These are phyloP conservation scores for Penicillium psychrosexuale DNA, from an alignment of 2,329 filamentous ascomycete species.

Conservation along the genomic window DNA sequence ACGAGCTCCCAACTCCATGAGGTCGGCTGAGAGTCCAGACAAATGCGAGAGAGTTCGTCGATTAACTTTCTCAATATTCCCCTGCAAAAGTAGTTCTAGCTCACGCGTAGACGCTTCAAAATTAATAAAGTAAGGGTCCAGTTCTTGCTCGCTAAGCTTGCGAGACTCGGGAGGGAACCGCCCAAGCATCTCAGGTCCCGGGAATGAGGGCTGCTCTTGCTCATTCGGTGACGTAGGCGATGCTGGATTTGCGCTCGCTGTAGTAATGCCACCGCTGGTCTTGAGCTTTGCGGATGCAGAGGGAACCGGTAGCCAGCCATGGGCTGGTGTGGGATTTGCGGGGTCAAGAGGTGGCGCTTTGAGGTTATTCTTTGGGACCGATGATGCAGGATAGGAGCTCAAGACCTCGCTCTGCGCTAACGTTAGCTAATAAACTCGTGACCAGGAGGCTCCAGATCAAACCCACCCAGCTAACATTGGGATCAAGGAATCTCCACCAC, in stretches of 20 bases:
- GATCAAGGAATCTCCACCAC: constrained; percentile 96
- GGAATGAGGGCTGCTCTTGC: constrained; percentile 55
- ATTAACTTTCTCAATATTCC: constrained; percentile 96
- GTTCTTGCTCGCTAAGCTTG: constrained; percentile 77
- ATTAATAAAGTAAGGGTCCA: constrained; percentile 93
- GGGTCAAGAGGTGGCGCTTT: constrained; percentile 94
- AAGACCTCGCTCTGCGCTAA: constrained; percentile 78
- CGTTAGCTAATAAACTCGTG: constrained; percentile 23
- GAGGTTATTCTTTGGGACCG: constrained; percentile 88
- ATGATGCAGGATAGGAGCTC: constrained; percentile 82
- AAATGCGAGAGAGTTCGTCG: constrained; percentile 82
- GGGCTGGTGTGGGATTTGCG: constrained; percentile 84
- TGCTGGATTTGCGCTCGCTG: constrained; percentile 36
- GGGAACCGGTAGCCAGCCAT: constrained; percentile 83
- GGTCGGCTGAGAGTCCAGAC: constrained; percentile 76
- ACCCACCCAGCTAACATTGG: constrained; percentile 94
- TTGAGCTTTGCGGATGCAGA: constrained; percentile 82
- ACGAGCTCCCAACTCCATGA: constrained; percentile 89
- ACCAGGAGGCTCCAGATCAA: not conserved
- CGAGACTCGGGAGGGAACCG: constrained; percentile 79
- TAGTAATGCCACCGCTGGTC: constrained; percentile 50
- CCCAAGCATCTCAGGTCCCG: constrained; percentile 64
- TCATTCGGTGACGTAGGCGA: constrained; percentile 46
- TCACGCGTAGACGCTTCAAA: constrained; percentile 92
- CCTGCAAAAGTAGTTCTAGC: constrained; percentile 79